Base-by-base conservation (phyloP, 768 basidiomycete genomes). In the Lanmaoa rubissima region DNA sequence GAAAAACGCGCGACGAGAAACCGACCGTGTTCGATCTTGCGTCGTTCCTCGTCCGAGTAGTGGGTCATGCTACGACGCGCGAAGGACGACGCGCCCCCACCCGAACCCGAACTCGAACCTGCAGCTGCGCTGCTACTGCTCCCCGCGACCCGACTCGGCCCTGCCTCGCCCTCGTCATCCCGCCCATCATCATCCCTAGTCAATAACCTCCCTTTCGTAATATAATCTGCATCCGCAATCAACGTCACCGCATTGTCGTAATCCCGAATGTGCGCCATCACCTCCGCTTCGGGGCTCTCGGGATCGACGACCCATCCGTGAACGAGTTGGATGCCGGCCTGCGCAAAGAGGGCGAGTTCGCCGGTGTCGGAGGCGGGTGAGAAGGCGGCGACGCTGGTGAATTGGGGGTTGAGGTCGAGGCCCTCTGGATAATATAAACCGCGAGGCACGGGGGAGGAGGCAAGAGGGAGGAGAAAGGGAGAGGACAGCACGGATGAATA, bases 371-470 rank as follows among this genome's bases (percentile, higher is more conserved):
- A 82, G 0, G 73, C 73, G 2, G 91, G 88, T 13, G 82, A 78
- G 68, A 95, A 94, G 0, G 83, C 79, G 2, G 81, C 82, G 8
- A 85, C 67, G 1, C 81, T 81, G 0, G 86, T 88, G 69, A 97
- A 97, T 1, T 85, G 71, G 1, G 94, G 92, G 63, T 97, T 94
- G 44, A 97, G 76, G 66, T 94, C 89, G 79, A 97, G 89, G 13
- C 94, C 94, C 79, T 84, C 88, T 92, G 53, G 10, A 40, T 14
- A 16, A 41, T 9, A 13, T 13, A 14, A 1, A 6, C 3, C 28
- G 28, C 28, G 5, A 28, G 28, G 5, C 28, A 28, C 28, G 28
- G 28, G 7, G 1, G 28, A 10, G 31, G 24, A 12, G 24, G 12
- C 1, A 11, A 36, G 17, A 26, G 26, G 3, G 31, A 44, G 1